phyloP scores from a whole-genome alignment of 1,284 basidiomycete genomes.

The Cryptococcus depauperatus region DNA sequence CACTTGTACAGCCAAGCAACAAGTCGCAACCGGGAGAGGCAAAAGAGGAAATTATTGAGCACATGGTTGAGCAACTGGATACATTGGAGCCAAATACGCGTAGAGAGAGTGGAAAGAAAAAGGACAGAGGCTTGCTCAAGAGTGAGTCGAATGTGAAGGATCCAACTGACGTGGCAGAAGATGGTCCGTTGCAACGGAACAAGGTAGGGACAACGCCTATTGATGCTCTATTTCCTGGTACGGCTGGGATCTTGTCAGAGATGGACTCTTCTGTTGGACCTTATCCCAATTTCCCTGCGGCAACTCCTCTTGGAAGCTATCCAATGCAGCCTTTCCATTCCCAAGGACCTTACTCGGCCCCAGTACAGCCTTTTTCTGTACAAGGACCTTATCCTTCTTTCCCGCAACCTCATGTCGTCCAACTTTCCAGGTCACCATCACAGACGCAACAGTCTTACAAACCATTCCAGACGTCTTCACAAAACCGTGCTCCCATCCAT shows the following conservation, averaged over 20 bases:
- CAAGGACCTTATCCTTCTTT: too few species aligned
- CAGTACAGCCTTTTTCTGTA: too few species aligned
- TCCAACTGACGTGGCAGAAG: too few species aligned
- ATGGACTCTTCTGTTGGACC: background rate
- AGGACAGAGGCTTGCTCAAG: constrained; percentile 6
- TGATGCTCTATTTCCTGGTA: background rate
- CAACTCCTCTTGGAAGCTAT: background rate
- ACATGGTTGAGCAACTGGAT: constrained; percentile 11
- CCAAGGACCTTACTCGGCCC: too few species aligned
- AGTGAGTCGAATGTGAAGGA: too few species aligned
- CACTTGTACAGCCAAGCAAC: background rate
- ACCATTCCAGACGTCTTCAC: background rate
- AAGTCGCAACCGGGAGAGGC: background rate
- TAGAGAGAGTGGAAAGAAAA: constrained; percentile 1
- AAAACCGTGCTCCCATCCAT: background rate
- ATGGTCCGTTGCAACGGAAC: too few species aligned
- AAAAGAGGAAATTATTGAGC: constrained; percentile 3
- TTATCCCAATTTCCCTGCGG: background rate
- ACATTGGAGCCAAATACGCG: background rate
- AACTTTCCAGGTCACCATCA: too few species aligned
- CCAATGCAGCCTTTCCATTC: too few species aligned
- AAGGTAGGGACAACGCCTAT: constrained; percentile 1
- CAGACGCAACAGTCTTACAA: background rate
- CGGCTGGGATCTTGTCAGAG: background rate
- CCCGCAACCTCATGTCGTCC: background rate